Conservation (phyloP, 2,329 filamentous ascomycete species). For the Ascochyta koolunga region DNA sequence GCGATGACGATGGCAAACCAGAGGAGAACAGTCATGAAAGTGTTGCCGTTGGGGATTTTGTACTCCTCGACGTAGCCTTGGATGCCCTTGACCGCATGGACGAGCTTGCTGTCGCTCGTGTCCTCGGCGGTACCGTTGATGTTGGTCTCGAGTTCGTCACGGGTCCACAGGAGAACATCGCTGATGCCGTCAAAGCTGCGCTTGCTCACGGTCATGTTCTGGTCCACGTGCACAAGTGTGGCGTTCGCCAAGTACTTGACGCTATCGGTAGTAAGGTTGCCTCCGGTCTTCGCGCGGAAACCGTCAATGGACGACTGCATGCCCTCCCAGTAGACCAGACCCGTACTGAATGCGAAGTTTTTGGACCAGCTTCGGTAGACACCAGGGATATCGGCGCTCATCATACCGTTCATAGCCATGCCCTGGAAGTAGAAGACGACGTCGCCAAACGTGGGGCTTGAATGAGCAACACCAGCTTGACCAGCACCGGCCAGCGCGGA, state of each 20-base stretch:
- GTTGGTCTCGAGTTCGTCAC: slow-evolving; percentile 53
- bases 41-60: slow-evolving; percentile 84
- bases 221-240: slow-evolving; percentile 73
- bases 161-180: slow-evolving; percentile 57
- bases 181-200: slow-evolving; percentile 53
- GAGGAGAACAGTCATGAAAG: slow-evolving; percentile 93
- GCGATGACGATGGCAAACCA: slow-evolving; percentile 87
- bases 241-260: slow-evolving; percentile 75
- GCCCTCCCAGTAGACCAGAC: slow-evolving; percentile 79
- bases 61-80: slow-evolving; percentile 83
- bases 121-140: slow-evolving; percentile 49
- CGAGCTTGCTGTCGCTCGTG: slow-evolving; percentile 50
- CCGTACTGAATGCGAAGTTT: slow-evolving; percentile 92
- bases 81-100: slow-evolving; percentile 72
- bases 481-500: slow-evolving; percentile 68
- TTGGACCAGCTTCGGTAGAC: slow-evolving; percentile 89
- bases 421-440: slow-evolving; percentile 90
- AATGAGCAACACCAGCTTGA: slow-evolving; percentile 60
- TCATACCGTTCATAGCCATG: slow-evolving; percentile 95
- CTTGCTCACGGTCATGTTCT: slow-evolving; percentile 61
- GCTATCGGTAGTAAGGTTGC: slow-evolving; percentile 82
- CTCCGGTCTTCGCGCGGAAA: slow-evolving; percentile 81
- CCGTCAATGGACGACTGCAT: slow-evolving; percentile 83
- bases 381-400: slow-evolving; percentile 84
- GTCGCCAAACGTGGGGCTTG: slow-evolving; percentile 84